Evolutionary conservation across 805 yeast species (phyloP), one percentile per base, ranked within the genome.

Genomic region (Ogataea ramenticola): DNA sequence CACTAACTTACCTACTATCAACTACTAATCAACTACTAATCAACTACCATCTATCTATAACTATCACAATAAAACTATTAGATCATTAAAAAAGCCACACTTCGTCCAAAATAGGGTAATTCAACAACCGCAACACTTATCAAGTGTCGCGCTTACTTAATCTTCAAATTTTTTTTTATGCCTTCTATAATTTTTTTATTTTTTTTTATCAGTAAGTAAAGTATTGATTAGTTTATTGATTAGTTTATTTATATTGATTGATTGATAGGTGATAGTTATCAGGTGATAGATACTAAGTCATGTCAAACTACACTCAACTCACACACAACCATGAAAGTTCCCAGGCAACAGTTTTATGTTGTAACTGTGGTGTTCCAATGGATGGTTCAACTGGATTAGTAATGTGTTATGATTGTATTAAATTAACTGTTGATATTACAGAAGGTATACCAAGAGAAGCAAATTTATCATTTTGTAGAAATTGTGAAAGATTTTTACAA

Each of bases 291-390:
- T 19, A 17, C 4, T 20, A n/a, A 19, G 21, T 7, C 34, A 73
- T 72, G 78, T 72, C 78, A 6, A 69, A 71, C 49, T 74, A 74
- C 51, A 68, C 77, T 12, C 73, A 68, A 45, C 59, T 74, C 33
- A 59, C 58, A 34, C 56, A 53, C 17, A 55, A 54, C 14, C 48
- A 49, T 17, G 31, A 51, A 43, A 4, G 15, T 4, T 16, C 21
- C n/a, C 49, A 44, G 36, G 95, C 97, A 30, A 93, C 98, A 1
- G 93, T 93, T 48, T 78, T 93, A 46, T 93, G 99, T 73, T 89
- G 96, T 68, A 88, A 87, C 82, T 93, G 99, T 82, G 98, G 98
- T 68, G 87, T 85, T 45, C 97, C 98, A 37, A 87, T 93, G 78
- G 98, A 93, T 61, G 98, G 98, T 37, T 87, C 97, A 21, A 68